Evolutionary conservation across 345 rosid genomes (phyloP).

Genomic region (Salix arbutifolia): DNA sequence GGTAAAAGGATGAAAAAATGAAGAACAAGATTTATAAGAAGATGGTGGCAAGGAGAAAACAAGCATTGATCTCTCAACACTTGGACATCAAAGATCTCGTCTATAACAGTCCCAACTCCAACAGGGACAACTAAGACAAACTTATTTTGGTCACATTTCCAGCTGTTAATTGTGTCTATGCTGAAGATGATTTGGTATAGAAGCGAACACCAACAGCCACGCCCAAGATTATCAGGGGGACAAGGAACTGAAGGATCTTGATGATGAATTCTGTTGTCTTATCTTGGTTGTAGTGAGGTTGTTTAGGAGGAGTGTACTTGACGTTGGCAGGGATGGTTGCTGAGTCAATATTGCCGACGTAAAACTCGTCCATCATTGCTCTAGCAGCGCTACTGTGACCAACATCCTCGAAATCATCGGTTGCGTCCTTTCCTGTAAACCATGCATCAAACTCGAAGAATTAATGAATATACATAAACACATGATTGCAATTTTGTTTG

Average conservation of each 20-base stretch:
- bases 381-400: conserved; percentile 82
- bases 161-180: neutral
- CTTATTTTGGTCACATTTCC: conserved; percentile 9
- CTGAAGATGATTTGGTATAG: conserved; percentile 46
- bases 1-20: neutral
- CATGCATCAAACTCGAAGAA: neutral
- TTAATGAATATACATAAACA: neutral
- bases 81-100: too few species aligned
- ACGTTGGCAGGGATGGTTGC: conserved; percentile 55
- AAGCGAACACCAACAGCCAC: conserved; percentile 77
- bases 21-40: too few species aligned
- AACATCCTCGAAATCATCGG: conserved; percentile 90
- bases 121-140: neutral
- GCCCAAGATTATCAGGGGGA: conserved; percentile 83
- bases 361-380: conserved; percentile 81
- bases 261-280: conserved; percentile 62
- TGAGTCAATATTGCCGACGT: conserved; percentile 64
- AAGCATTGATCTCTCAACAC: neutral
- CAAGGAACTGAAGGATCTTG: conserved; percentile 82
- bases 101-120: neutral
- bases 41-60: too few species aligned
- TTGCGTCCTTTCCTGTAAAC: conserved; percentile 77
- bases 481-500: neutral
- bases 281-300: conserved; percentile 69
- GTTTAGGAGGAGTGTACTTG: conserved; percentile 59